Evolutionary conservation across 176 grass and related monocot genomes (phyloP).

Genomic region (Phoenix dactylifera): DNA sequence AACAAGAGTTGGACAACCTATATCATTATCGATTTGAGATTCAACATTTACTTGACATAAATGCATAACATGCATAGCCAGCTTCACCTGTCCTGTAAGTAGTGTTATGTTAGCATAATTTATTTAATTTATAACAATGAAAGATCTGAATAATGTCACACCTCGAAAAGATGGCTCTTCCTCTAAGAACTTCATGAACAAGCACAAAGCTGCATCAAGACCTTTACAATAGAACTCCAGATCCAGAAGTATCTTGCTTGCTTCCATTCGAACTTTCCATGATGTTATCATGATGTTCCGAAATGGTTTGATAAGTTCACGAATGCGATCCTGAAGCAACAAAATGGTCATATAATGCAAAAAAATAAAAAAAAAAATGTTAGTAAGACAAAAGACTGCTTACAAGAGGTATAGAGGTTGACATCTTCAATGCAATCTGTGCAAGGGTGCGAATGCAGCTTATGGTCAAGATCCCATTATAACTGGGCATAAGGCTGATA

Average conservation of each 20-base stretch:
- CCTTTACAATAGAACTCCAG: slow-evolving; percentile 78
- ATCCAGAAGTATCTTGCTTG: slow-evolving; percentile 83
- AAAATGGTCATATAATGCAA: neutral
- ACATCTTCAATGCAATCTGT: slow-evolving; percentile 78
- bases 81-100: slow-evolving; percentile 68
- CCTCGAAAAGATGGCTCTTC: slow-evolving; percentile 84
- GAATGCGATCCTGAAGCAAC: slow-evolving; percentile 53
- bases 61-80: slow-evolving; percentile 69
- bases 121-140: neutral
- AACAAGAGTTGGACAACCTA: slow-evolving; percentile 49
- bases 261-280: slow-evolving; percentile 94
- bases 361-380: neutral
- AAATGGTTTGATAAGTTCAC: slow-evolving; percentile 77
- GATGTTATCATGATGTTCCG: slow-evolving; percentile 48
- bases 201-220: slow-evolving; percentile 59
- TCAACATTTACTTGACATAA: slow-evolving; percentile 61
- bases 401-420: slow-evolving; percentile 60
- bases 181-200: slow-evolving; percentile 83
- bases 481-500: slow-evolving; percentile 86
- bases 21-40: slow-evolving; percentile 37
- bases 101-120: neutral
- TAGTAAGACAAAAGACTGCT: slow-evolving; percentile 12
- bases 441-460: slow-evolving; percentile 92
- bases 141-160: slow-evolving; percentile 17
- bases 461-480: slow-evolving; percentile 90